Percentiles rank a stretch among this genome's conserved stretches.
phyloP scores from a whole-genome alignment of 1,284 basidiomycete species.

The Leccinum fuscescens region DNA sequence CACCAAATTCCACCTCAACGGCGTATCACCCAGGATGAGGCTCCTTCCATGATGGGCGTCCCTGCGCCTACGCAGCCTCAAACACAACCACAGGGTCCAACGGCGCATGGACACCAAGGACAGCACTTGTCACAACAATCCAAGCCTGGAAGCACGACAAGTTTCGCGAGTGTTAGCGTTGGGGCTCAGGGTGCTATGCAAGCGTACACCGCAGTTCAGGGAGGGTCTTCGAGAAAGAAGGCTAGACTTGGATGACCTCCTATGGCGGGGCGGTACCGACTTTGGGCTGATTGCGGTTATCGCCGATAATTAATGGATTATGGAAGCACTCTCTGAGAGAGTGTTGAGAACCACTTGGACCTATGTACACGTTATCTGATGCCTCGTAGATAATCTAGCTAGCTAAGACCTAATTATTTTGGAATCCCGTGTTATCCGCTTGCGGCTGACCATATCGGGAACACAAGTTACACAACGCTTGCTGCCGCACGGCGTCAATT shows the following conservation, averaged over 20 bases:
- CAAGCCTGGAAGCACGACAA: conserved; percentile 48
- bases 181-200: conserved; percentile 38
- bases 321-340: background rate
- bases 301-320: background rate
- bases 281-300: background rate
- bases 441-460: background rate
- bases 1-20: conserved; percentile 70
- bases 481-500: conserved; percentile 4
- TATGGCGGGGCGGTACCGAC: background rate
- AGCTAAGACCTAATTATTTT: background rate
- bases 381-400: background rate
- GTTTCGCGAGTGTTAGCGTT: conserved; percentile 52
- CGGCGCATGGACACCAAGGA: conserved; percentile 39
- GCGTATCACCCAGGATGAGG: conserved; percentile 75
- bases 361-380: background rate
- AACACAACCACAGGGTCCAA: conserved; percentile 36
- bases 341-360: background rate
- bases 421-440: background rate
- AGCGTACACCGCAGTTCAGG: conserved; percentile 33
- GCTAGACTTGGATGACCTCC: conserved; percentile 39
- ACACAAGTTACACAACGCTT: background rate
- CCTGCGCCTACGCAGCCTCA: conserved; percentile 43
- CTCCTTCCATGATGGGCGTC: conserved; percentile 71
- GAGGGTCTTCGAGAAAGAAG: conserved; percentile 43
- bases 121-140: conserved; percentile 43